These are phyloP conservation scores for Suhomyces maxii DNA, from an alignment of 1,139 yeast genomes.

Conservation along the genomic window DNA sequence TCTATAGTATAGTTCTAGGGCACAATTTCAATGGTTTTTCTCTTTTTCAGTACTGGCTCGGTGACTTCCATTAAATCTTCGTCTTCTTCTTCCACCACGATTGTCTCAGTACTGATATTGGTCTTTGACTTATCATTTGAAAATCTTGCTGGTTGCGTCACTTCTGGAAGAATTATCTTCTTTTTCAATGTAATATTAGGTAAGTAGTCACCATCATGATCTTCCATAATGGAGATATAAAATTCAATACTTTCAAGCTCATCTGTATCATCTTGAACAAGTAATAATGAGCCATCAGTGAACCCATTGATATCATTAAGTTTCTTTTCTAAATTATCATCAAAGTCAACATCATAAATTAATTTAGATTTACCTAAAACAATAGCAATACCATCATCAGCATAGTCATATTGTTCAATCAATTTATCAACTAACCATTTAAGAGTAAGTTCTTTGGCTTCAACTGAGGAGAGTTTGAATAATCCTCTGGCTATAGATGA, in stretches of 20 bases:
- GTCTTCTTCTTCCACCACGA: constrained; percentile 14
- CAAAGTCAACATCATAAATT: constrained; percentile 85
- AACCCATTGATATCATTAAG: constrained; percentile 57
- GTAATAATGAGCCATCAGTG: constrained; percentile 55
- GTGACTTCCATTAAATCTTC: constrained; percentile 12
- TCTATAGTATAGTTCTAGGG: too few species aligned
- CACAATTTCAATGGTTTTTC: constrained; percentile 6
- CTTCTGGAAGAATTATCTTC: constrained; percentile 5
- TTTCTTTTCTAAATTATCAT: constrained; percentile 61
- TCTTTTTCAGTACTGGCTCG: constrained; percentile 16
- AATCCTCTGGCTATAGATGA: constrained; percentile 65
- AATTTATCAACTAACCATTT: constrained; percentile 48
- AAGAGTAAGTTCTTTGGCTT: constrained; percentile 25
- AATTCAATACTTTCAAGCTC: constrained; percentile 69
- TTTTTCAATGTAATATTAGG: constrained; percentile 24
- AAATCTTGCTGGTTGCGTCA: background rate
- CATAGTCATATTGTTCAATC: constrained; percentile 51
- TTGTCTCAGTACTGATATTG: constrained; percentile 10
- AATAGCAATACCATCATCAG: constrained; percentile 66
- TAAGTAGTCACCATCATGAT: constrained; percentile 12
- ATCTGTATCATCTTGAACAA: constrained; percentile 79
- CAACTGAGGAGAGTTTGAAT: constrained; percentile 18
- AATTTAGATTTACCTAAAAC: constrained; percentile 61
- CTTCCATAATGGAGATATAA: constrained; percentile 40
- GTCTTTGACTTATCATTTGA: constrained; percentile 7